Conservation (phyloP, 345 rosid species). For the thale cress (Arabidopsis thaliana) region TAIR10.1 NC_003074.8:8516501-8517000, state of each 20-base stretch:
- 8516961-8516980: neutral
- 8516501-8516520: constrained; percentile 59
- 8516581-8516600: constrained; percentile 71
- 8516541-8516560: constrained; percentile 70
- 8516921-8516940: constrained; percentile 3
- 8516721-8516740: constrained; percentile 64
- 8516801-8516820: constrained; percentile 85
- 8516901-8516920: constrained; percentile 11
- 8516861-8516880: constrained; percentile 20
- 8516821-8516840: constrained; percentile 60
- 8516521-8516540: constrained; percentile 79
- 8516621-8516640: constrained; percentile 91
- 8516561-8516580: constrained; percentile 75
- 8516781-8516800: constrained; percentile 87
- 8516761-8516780: constrained; percentile 75
- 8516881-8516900: constrained; percentile 23
- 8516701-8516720: constrained; percentile 57
- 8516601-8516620: constrained; percentile 86
- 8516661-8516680: constrained; percentile 9
- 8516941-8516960: neutral
- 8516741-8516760: constrained; percentile 62
- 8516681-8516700: constrained; percentile 17
- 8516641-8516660: constrained; percentile 79
- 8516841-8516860: constrained; percentile 42
- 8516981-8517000: constrained; percentile 50